Conservation (phyloP, 352 stramenopile genomes). For the Phytophthora parvispora region DNA sequence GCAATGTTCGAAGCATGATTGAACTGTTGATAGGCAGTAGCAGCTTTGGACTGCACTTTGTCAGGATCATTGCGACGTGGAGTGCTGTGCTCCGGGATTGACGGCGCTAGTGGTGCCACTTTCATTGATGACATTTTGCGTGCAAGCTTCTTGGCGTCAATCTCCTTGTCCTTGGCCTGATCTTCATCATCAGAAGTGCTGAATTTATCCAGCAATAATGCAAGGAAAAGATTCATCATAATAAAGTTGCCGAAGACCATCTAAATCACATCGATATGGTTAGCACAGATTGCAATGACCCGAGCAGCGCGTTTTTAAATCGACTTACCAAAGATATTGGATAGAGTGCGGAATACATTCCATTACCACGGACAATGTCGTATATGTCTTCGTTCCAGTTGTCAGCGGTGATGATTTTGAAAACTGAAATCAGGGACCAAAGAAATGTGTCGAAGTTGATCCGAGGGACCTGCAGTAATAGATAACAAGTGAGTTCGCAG, state of each 20-base stretch:
- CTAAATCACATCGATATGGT: too few relatives aligned
- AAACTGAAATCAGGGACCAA: constrained; percentile 86
- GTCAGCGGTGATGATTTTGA: constrained; percentile 95
- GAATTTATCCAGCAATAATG: constrained; percentile 94
- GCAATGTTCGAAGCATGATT: too few relatives aligned
- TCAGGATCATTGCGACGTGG: background rate
- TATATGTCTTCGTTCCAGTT: constrained; percentile 97
- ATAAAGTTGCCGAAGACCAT: constrained; percentile 93
- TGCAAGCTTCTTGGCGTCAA: constrained; percentile 50
- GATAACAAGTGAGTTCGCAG: too few relatives aligned
- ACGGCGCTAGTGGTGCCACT: constrained; percentile 43
- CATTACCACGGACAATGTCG: constrained; percentile 84
- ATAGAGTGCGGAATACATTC: constrained; percentile 74
- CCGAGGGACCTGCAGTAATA: constrained; percentile 65
- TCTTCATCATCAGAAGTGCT: constrained; percentile 69
- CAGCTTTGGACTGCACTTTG: background rate
- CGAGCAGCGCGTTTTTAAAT: too few relatives aligned
- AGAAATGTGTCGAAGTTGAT: constrained; percentile 92
- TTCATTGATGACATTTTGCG: constrained; percentile 55
- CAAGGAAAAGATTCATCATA: constrained; percentile 96
- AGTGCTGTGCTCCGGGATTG: background rate
- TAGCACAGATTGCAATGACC: too few relatives aligned
- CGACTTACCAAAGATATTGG: constrained; percentile 80
- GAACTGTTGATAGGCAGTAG: background rate
- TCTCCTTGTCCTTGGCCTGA: constrained; percentile 45